These are phyloP conservation scores for Oryza punctata DNA, from an alignment of 176 grass and related monocot species.

Conservation along the genomic window DNA sequence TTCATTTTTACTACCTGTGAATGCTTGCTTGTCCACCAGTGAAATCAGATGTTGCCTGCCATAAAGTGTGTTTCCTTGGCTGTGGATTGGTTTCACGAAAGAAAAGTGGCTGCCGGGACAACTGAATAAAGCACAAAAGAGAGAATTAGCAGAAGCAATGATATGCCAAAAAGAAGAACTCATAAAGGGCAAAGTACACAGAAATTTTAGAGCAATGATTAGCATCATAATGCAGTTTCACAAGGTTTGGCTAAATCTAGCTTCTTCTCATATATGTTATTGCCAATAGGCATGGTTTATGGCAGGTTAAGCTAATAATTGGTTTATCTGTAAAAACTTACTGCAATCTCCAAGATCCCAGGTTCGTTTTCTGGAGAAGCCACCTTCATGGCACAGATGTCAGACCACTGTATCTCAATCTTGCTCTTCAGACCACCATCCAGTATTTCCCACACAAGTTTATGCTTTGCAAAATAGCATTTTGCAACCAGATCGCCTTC, in stretches of 20 bases:
- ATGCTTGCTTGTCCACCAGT: slow-evolving; percentile 71
- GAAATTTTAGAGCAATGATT: not conserved
- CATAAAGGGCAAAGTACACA: not conserved
- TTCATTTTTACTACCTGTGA: slow-evolving; percentile 51
- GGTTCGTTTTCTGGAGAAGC: slow-evolving; percentile 59
- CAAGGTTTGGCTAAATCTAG: not conserved
- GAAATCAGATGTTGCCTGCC: slow-evolving; percentile 80
- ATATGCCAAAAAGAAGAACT: not conserved
- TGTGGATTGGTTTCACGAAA: slow-evolving; percentile 81
- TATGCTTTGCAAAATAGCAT: slow-evolving; percentile 85
- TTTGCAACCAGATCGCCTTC: slow-evolving; percentile 78
- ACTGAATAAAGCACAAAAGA: slow-evolving; percentile 31
- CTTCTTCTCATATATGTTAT: not conserved
- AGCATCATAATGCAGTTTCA: not conserved
- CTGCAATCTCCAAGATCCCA: slow-evolving; percentile 66
- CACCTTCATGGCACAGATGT: slow-evolving; percentile 66
- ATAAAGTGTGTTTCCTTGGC: slow-evolving; percentile 82
- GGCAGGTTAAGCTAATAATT: not conserved
- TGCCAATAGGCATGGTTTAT: not conserved
- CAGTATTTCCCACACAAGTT: slow-evolving; percentile 84
- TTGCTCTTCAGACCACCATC: slow-evolving; percentile 83
- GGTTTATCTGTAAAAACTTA: slow-evolving; percentile 30
- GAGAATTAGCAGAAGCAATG: slow-evolving; percentile 13
- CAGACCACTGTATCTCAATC: slow-evolving; percentile 83
- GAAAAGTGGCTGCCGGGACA: slow-evolving; percentile 72